These are phyloP conservation scores for Hymenoscyphus repandus DNA, from an alignment of 2,329 filamentous ascomycete species.

Conservation along the genomic window DNA sequence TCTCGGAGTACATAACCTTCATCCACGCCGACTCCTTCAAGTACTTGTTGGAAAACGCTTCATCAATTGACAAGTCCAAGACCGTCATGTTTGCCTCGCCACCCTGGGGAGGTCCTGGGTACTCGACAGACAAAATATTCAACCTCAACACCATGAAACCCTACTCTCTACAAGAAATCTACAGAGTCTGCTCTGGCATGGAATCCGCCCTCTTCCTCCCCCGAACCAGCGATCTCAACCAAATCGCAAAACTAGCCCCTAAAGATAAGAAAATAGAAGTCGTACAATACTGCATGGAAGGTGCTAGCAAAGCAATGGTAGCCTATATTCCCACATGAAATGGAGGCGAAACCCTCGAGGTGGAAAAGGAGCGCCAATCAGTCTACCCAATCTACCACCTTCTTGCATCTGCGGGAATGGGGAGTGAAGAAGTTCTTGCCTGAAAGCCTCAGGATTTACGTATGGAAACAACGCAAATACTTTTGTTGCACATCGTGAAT, in stretches of 20 bases:
- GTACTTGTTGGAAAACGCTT: constrained; percentile 23
- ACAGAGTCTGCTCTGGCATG: constrained; percentile 54
- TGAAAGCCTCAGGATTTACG: constrained; percentile 7
- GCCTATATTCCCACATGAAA: constrained; percentile 48
- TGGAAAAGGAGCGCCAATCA: background rate
- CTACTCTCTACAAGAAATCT: constrained; percentile 64
- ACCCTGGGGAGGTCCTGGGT: constrained; percentile 68
- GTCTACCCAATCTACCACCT: background rate
- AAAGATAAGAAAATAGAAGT: constrained; percentile 59
- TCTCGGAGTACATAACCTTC: constrained; percentile 75
- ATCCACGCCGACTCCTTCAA: constrained; percentile 78
- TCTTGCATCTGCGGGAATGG: background rate
- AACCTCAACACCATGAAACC: constrained; percentile 83
- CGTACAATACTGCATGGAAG: constrained; percentile 86
- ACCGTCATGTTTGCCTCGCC: constrained; percentile 64
- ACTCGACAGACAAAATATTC: constrained; percentile 65
- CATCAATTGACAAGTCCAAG: constrained; percentile 20
- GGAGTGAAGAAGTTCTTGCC: background rate
- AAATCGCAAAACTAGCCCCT: constrained; percentile 58
- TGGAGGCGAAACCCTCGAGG: background rate
- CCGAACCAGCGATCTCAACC: constrained; percentile 74
- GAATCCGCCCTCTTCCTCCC: constrained; percentile 76
- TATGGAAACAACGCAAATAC: background rate
- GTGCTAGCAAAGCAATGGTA: constrained; percentile 79
- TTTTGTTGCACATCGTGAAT: constrained; percentile 15